Conservation (phyloP, 1,284 basidiomycete species). For the Microbotryum intermedium region DNA sequence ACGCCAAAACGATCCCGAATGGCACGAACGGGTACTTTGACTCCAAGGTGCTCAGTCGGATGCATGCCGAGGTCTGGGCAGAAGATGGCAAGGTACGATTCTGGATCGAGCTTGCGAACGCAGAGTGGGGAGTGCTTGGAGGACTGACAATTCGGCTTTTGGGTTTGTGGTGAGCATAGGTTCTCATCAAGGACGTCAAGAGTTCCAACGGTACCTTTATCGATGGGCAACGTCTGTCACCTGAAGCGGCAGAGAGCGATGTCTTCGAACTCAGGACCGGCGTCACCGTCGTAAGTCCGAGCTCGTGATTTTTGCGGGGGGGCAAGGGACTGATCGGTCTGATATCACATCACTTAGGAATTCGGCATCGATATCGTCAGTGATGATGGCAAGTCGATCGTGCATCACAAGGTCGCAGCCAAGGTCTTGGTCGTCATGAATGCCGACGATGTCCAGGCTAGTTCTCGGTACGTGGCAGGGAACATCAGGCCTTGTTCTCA, state of each 20-base stretch:
- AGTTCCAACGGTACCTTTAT: constrained; percentile 98
- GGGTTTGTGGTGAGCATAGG: constrained; percentile 45
- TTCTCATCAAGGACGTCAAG: constrained; percentile 97
- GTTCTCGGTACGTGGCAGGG: constrained; percentile 23
- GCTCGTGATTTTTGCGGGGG: too few species aligned
- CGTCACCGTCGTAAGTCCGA: constrained; percentile 65
- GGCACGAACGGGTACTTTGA: constrained; percentile 97
- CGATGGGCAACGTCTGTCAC: constrained; percentile 83
- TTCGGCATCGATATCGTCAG: constrained; percentile 98
- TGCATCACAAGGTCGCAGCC: constrained; percentile 96
- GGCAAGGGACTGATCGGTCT: background rate
- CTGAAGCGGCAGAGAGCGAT: constrained; percentile 84
- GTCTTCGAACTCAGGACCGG: constrained; percentile 90
- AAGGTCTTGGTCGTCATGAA: constrained; percentile 81
- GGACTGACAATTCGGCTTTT: background rate
- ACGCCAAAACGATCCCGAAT: constrained; percentile 87
- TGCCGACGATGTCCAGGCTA: constrained; percentile 60
- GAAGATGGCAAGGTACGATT: constrained; percentile 68
- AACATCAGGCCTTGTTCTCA: background rate
- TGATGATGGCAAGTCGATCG: constrained; percentile 95
- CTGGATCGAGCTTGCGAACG: background rate
- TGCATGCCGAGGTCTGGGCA: constrained; percentile 98
- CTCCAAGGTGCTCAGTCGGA: constrained; percentile 87
- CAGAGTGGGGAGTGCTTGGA: too few species aligned
- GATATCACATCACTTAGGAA: constrained; percentile 51